phyloP scores from a whole-genome alignment of 2,329 filamentous ascomycete species.

The Fusarium udum region DNA sequence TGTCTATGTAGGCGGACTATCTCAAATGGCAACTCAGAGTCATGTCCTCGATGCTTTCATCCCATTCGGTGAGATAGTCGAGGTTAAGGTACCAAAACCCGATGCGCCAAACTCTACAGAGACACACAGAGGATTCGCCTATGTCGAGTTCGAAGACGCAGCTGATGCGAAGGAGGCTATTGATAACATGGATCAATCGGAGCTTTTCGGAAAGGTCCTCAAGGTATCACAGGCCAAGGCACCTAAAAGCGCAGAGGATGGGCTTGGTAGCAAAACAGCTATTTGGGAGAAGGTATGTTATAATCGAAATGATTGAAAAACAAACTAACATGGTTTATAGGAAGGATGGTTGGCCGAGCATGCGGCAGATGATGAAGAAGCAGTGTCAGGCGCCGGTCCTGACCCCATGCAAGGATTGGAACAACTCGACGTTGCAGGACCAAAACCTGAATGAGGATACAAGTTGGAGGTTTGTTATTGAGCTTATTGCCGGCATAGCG shows the following conservation, averaged over 20 bases:
- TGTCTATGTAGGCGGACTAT: slow-evolving; percentile 89
- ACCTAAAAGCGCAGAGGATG: slow-evolving; percentile 87
- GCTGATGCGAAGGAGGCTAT: slow-evolving; percentile 93
- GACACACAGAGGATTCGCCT: slow-evolving; percentile 90
- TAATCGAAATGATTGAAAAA: background rate
- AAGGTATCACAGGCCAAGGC: slow-evolving; percentile 93
- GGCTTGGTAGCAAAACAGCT: slow-evolving; percentile 90
- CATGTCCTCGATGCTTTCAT: slow-evolving; percentile 92
- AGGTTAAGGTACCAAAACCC: slow-evolving; percentile 89
- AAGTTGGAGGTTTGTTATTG: slow-evolving; percentile 23
- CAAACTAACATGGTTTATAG: slow-evolving; percentile 56
- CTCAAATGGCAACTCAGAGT: slow-evolving; percentile 77
- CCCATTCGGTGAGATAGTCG: slow-evolving; percentile 94
- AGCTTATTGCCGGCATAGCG: slow-evolving; percentile 54
- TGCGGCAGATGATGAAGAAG: slow-evolving; percentile 61
- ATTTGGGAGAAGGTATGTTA: slow-evolving; percentile 91
- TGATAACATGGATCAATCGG: slow-evolving; percentile 98
- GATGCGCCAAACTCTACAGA: slow-evolving; percentile 82
- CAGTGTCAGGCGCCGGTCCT: slow-evolving; percentile 63
- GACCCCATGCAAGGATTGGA: slow-evolving; percentile 98
- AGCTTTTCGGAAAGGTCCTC: slow-evolving; percentile 90
- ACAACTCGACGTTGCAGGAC: slow-evolving; percentile 91
- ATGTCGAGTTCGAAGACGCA: slow-evolving; percentile 90
- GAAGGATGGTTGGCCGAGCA: slow-evolving; percentile 93
- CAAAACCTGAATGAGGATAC: slow-evolving; percentile 71